phyloP scores from a whole-genome alignment of 768 basidiomycete species.

The Sporobolomyces phaffii region DNA sequence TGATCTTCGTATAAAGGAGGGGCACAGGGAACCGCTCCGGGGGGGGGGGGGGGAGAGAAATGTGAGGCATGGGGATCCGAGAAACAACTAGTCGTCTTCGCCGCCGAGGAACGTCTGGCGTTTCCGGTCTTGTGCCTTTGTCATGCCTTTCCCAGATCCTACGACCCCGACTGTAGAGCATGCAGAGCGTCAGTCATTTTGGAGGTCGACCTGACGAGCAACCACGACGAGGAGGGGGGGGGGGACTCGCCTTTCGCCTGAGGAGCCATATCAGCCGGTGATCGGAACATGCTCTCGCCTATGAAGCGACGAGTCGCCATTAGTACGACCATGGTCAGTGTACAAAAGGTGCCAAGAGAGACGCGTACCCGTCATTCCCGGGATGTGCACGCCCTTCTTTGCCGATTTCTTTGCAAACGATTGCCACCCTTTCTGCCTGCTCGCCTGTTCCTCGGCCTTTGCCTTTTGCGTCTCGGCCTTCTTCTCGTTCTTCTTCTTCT shows the following conservation, averaged over 20 bases:
- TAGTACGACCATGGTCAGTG: no score
- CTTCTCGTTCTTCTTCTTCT: constrained; percentile 95
- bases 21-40: not conserved
- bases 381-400: constrained; percentile 86
- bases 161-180: constrained; percentile 70
- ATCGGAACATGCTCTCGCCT: constrained; percentile 90
- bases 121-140: constrained; percentile 59
- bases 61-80: no score
- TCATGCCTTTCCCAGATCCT: constrained; percentile 84
- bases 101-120: constrained; percentile 67
- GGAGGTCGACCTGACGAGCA: not conserved
- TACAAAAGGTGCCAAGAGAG: no score
- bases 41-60: not conserved
- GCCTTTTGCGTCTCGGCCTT: constrained; percentile 73
- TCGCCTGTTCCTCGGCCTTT: constrained; percentile 79
- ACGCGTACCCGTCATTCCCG: constrained; percentile 57
- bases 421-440: constrained; percentile 83
- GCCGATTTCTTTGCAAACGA: constrained; percentile 91
- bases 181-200: constrained; percentile 39
- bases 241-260: constrained; percentile 63
- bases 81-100: constrained; percentile 51
- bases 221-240: not conserved
- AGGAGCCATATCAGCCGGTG: constrained; percentile 69
- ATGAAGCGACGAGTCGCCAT: no score
- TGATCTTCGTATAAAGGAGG: not conserved